Evolutionary conservation across 352 stramenopile genomes (phyloP), one percentile per base, ranked within the genome.

Genomic region (Aphanomyces cochlioides): DNA sequence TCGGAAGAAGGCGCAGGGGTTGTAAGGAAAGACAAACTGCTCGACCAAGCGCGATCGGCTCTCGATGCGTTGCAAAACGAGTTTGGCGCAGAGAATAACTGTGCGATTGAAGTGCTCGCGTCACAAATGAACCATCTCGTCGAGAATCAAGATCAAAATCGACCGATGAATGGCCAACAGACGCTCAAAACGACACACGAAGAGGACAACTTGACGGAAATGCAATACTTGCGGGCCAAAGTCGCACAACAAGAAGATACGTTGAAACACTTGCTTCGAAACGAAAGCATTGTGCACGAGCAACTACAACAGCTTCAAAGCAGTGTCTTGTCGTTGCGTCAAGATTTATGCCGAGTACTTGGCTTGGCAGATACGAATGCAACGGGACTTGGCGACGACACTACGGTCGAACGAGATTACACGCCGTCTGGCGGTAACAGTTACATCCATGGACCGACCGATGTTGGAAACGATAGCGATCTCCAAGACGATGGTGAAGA

Each of bases 171-270:
- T 61, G 64, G 64, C 15, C 64, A 70, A 28, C 10, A 17, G 17
- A 61, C 34, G 36, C 56, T n/a, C n/a, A 10, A 17, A 8, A 5
- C 15, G 17, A 38, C 7, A 7, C 17, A 12, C 7, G 13, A 59
- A 61, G 8, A 37, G 8, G 43, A 38, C 21, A 47, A 69, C n/a
- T 7, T 60, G 12, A 47, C 47, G 6, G 64, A 70, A 40, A 70
- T 70, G 48, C 64, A 70, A 38, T 70, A 58, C 21, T 41, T 70
- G 21, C 64, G 64, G 0, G 64, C 64, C 54, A 70, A 70, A 61
- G 64, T 70, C 38, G 64, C 64, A 21, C 64, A 70, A 41, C 64
- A 70, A 70, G 64, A 70, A 70, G 64, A 70, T 41, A 70, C 64
- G 43, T 43, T 70, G 12, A 70, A 70, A 36, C 64, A 70, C 54